Evolutionary conservation across 1,139 yeast genomes (phyloP), one percentile per base, ranked within the genome.

Genomic region (Nakaseomyces delphensis): DNA sequence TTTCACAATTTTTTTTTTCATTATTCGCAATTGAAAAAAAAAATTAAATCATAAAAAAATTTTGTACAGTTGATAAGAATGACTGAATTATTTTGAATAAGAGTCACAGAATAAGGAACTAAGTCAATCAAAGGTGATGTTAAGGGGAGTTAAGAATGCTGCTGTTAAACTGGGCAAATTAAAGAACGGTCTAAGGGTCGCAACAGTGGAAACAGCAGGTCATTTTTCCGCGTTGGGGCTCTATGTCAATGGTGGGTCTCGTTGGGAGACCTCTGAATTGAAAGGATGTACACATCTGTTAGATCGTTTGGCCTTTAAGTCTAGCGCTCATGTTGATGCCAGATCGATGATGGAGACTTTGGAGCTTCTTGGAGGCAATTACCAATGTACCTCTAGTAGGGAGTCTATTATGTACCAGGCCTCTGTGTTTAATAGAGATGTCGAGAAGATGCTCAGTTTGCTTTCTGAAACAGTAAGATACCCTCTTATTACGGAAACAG

Each of bases 351-450:
- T 84, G 53, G 83, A 83, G 51, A 73, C 75, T 29, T 69, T 91
- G 50, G 87, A 86, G 43, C 70, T 77, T 41, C 65, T 91, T 43
- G 98, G 98, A 36, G 98, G 98, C 10, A 91, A 89, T 62, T 87
- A 83, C 63, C 89, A 86, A 78, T 84, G 96, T 58, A 82, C 95
- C 1, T 85, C 96, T 1, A 85, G 94, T 23, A 73, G 98, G 57
- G 98, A 91, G 60, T 76, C 93, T 4, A 74, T 91, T 69, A 77
- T 91, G 67, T 91, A 91, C 62, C 97, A 91, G 63, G 95, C 96
- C 2, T 81, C 95, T 1, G 95, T 87, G 1, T 91, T 91, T 69
- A 87, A 89, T 60, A 65, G 74, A 43, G 96, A 89, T 58, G 79
- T 83, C n/a, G 93, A 79, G 37, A 69, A 71, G 50, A 87, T 93